These are phyloP conservation scores for Venturiaceae sp. DNA, from an alignment of 2,329 filamentous ascomycete genomes.

Conservation along the genomic window DNA sequence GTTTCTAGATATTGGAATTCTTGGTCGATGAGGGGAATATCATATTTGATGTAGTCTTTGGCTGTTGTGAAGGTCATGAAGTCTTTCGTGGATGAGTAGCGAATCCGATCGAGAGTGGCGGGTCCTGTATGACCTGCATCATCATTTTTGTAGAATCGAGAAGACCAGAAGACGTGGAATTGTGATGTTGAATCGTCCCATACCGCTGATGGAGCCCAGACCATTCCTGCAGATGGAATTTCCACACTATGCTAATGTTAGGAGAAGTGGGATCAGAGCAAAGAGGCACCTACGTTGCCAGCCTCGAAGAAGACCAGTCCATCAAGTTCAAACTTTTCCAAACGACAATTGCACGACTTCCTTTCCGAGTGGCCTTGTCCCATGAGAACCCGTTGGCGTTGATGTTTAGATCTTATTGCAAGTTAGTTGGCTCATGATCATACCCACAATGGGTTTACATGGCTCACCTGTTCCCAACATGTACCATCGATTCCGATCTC, in stretches of 20 bases:
- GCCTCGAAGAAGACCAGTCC: not conserved
- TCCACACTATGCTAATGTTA: not conserved
- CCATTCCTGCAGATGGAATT: not conserved
- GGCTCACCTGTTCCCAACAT: slow-evolving; percentile 5
- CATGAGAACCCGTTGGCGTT: slow-evolving; percentile 4
- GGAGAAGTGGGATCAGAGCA: not conserved
- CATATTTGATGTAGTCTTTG: slow-evolving; percentile 1
- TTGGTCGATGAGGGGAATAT: slow-evolving; percentile 2
- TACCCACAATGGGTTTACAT: not conserved
- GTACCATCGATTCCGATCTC: not conserved
- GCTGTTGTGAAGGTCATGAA: not conserved
- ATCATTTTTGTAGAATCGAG: not conserved
- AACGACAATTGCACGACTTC: slow-evolving; percentile 5
- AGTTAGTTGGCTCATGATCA: not conserved
- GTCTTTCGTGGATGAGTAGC: not conserved
- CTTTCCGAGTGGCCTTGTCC: slow-evolving; percentile 4
- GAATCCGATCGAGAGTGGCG: not conserved
- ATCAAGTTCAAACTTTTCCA: not conserved
- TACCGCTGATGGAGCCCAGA: slow-evolving; percentile 6
- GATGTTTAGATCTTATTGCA: slow-evolving; percentile 1
- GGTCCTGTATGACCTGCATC: not conserved
- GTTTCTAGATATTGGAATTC: slow-evolving; percentile 5
- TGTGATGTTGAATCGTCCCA: not conserved
- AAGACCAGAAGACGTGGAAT: slow-evolving; percentile 6
- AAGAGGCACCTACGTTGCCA: not conserved